phyloP scores from a whole-genome alignment of 2,329 filamentous ascomycete genomes.

The Monosporascus sp. region DNA sequence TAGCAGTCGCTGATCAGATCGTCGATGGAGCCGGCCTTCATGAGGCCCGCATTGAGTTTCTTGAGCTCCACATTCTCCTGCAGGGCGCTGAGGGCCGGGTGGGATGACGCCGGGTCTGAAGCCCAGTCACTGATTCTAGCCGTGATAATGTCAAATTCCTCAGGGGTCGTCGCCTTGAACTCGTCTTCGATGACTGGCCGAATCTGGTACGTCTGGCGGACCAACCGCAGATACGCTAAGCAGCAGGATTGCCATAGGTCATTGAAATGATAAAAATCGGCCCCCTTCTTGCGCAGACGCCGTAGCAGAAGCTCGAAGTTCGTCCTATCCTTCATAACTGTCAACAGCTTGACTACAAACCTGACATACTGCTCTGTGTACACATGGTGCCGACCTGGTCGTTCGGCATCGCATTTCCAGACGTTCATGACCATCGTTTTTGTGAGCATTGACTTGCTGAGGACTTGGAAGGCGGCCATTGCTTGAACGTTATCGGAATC shows the following conservation, averaged over 20 bases:
- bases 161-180: slow-evolving; percentile 47
- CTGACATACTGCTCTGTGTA: slow-evolving; percentile 83
- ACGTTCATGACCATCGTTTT: slow-evolving; percentile 94
- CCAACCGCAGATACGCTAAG: slow-evolving; percentile 45
- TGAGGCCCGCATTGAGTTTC: slow-evolving; percentile 76
- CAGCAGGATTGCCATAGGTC: slow-evolving; percentile 56
- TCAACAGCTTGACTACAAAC: slow-evolving; percentile 72
- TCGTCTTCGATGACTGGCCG: slow-evolving; percentile 43
- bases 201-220: slow-evolving; percentile 45
- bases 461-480: slow-evolving; percentile 72
- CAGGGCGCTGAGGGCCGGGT: slow-evolving; percentile 46
- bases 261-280: slow-evolving; percentile 63
- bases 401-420: slow-evolving; percentile 87
- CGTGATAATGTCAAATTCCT: slow-evolving; percentile 53
- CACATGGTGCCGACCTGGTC: slow-evolving; percentile 80
- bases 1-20: slow-evolving; percentile 93
- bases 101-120: slow-evolving; percentile 29
- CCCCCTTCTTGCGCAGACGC: slow-evolving; percentile 73
- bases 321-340: slow-evolving; percentile 66
- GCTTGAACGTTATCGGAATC: slow-evolving; percentile 53
- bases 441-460: slow-evolving; percentile 70
- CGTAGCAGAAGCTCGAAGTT: slow-evolving; percentile 75
- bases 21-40: slow-evolving; percentile 81
- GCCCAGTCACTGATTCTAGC: slow-evolving; percentile 53
- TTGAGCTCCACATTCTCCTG: slow-evolving; percentile 55